phyloP scores from a whole-genome alignment of 495 filamentous ascomycete genomes.

The Thermothielavioides terrestris region DNA sequence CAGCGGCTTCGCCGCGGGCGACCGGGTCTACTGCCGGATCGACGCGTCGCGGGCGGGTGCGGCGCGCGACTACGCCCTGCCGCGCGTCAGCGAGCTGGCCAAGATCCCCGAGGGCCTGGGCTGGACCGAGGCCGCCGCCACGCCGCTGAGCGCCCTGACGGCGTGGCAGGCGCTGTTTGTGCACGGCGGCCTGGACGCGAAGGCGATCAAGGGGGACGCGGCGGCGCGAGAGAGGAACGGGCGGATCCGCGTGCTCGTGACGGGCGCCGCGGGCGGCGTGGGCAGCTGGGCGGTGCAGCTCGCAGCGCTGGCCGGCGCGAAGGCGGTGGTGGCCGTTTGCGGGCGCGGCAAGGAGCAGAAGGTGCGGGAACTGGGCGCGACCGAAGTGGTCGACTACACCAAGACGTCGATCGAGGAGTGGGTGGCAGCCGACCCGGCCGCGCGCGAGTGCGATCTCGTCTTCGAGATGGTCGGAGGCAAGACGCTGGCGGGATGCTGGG shows the following conservation, averaged over 20 bases:
- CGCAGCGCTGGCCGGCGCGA: conserved; percentile 43
- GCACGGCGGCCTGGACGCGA: conserved; percentile 19
- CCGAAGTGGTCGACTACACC: conserved; percentile 62
- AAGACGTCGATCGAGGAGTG: conserved; percentile 36
- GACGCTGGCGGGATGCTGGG: conserved; percentile 44
- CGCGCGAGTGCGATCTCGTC: conserved; percentile 45
- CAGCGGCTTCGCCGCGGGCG: conserved; percentile 44
- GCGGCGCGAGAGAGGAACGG: conserved; percentile 44
- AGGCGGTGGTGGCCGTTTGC: conserved; percentile 50
- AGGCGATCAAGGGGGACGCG: conserved; percentile 16
- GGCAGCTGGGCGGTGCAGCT: conserved; percentile 52
- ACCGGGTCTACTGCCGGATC: conserved; percentile 51
- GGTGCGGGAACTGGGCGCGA: conserved; percentile 51
- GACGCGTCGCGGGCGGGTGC: conserved; percentile 42
- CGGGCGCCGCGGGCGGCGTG: conserved; percentile 54
- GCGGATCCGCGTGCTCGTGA: conserved; percentile 52
- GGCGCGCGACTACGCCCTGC: conserved; percentile 47
- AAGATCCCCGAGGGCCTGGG: conserved; percentile 44
- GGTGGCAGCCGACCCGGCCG: conserved; percentile 40
- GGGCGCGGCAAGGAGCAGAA: conserved; percentile 48
- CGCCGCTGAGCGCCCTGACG: conserved; percentile 53
- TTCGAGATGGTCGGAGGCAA: conserved; percentile 57
- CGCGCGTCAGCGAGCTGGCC: conserved; percentile 28
- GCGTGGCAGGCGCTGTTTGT: conserved; percentile 55
- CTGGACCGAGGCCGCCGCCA: conserved; percentile 44